A percentile compares a stretch with the other conserved stretches of the same genome.
phyloP scores from a whole-genome alignment of 2,329 filamentous ascomycete genomes.

The Xylariaceae sp. region DNA sequence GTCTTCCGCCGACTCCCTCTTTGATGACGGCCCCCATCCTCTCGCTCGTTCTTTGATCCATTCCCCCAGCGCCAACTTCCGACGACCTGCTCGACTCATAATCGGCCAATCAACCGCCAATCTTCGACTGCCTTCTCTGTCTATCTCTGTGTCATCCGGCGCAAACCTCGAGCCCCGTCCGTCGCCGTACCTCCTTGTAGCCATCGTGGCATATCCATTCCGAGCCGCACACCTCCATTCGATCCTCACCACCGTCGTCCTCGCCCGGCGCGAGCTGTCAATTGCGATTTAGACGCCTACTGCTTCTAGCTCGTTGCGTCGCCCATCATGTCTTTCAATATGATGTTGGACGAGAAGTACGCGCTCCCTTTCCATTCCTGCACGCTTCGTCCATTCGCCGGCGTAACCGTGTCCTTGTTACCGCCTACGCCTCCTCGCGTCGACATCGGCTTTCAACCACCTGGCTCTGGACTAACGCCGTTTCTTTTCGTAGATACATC shows the following conservation, averaged over 20 bases:
- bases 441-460: neutral
- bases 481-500: slow-evolving; percentile 57
- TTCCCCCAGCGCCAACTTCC: slow-evolving; percentile 2
- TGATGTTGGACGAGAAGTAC: slow-evolving; percentile 47
- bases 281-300: slow-evolving; percentile 1
- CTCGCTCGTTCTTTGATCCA: too few species aligned
- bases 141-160: neutral
- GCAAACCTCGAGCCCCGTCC: slow-evolving; percentile 1
- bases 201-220: slow-evolving; percentile 26
- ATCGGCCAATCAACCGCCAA: slow-evolving; percentile 1
- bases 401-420: neutral
- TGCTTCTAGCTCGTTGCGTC: too few species aligned
- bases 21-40: too few species aligned
- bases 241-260: slow-evolving; percentile 17
- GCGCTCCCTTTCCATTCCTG: slow-evolving; percentile 16
- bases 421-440: neutral
- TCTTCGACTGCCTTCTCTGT: neutral
- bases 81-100: neutral
- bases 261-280: slow-evolving; percentile 30
- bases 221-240: slow-evolving; percentile 22
- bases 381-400: slow-evolving; percentile 1
- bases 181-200: slow-evolving; percentile 16
- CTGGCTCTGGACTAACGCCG: slow-evolving; percentile 28
- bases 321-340: slow-evolving; percentile 24
- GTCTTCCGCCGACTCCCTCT: too few species aligned